phyloP scores from a whole-genome alignment of 306 rosid genomes.

The Quercus gilva region DNA sequence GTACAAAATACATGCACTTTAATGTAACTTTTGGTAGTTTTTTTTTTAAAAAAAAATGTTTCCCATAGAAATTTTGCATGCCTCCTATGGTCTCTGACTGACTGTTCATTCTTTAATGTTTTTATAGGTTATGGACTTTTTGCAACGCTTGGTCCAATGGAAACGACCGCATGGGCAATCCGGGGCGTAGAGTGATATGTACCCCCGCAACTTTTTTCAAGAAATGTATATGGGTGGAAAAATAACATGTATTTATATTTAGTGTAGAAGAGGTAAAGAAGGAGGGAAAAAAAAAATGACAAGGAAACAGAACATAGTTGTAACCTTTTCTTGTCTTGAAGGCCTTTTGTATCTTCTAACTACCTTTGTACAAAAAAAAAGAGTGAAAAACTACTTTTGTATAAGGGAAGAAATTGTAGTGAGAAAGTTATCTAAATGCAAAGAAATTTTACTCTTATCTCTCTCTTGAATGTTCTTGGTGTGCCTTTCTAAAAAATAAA shows the following conservation, averaged over 20 bases:
- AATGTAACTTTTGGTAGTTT: background rate
- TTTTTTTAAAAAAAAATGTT: background rate
- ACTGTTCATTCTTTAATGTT: background rate
- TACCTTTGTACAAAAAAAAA: conserved; percentile 21
- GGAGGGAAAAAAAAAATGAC: background rate
- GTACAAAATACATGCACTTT: conserved; percentile 20
- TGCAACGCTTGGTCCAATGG: conserved; percentile 68
- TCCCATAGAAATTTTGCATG: background rate
- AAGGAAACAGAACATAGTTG: conserved; percentile 9
- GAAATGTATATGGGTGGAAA: conserved; percentile 34
- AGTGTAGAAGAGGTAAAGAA: background rate
- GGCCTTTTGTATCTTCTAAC: conserved; percentile 37
- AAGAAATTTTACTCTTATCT: background rate
- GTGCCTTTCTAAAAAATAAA: background rate
- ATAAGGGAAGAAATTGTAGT: background rate
- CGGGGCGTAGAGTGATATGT: conserved; percentile 37
- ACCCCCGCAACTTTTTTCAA: conserved; percentile 27
- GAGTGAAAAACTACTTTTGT: background rate
- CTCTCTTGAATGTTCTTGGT: background rate
- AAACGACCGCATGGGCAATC: conserved; percentile 42
- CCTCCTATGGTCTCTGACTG: background rate
- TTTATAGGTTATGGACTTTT: conserved; percentile 74
- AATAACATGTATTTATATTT: conserved; percentile 17
- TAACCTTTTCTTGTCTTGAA: conserved; percentile 22
- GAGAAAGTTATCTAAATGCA: conserved; percentile 17